Evolutionary conservation across 805 yeast genomes (phyloP).

Genomic region (Blastobotrys mokoenaii): DNA sequence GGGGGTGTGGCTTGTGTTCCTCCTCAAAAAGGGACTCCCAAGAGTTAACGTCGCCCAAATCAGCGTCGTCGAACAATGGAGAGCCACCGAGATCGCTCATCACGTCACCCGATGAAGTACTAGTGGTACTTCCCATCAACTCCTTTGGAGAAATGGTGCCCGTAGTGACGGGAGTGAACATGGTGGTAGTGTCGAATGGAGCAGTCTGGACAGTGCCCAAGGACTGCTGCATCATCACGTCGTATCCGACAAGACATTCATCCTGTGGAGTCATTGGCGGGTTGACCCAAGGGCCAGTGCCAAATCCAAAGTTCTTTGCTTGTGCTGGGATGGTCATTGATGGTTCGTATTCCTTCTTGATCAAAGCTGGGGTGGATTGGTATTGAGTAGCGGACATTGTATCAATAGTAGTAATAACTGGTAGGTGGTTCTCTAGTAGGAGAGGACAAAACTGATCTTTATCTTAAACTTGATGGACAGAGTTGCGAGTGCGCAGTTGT

Average conservation of each 20-base stretch:
- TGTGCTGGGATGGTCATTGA: too few relatives aligned
- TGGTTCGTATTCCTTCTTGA: too few relatives aligned
- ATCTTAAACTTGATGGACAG: neutral
- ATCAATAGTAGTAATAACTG: neutral
- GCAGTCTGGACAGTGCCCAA: too few relatives aligned
- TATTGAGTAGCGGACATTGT: neutral
- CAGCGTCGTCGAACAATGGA: conserved; percentile 26
- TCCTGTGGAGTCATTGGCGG: neutral
- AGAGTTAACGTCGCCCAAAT: conserved; percentile 19
- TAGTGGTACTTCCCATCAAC: conserved; percentile 5
- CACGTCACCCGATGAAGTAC: conserved; percentile 2
- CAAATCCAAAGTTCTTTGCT: too few relatives aligned
- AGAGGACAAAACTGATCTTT: neutral
- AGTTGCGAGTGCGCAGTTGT: neutral
- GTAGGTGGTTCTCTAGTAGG: too few relatives aligned
- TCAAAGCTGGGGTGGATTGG: too few relatives aligned
- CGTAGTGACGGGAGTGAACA: conserved; percentile 6
- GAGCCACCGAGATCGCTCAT: conserved; percentile 22
- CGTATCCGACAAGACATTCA: too few relatives aligned
- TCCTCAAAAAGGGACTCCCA: conserved; percentile 30
- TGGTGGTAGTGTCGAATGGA: neutral
- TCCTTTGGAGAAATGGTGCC: conserved; percentile 19
- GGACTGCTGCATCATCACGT: too few relatives aligned
- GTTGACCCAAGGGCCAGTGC: neutral
- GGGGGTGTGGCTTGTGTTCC: neutral